phyloP scores from a whole-genome alignment of 345 rosid genomes.

The Eutrema yunnanense region DNA sequence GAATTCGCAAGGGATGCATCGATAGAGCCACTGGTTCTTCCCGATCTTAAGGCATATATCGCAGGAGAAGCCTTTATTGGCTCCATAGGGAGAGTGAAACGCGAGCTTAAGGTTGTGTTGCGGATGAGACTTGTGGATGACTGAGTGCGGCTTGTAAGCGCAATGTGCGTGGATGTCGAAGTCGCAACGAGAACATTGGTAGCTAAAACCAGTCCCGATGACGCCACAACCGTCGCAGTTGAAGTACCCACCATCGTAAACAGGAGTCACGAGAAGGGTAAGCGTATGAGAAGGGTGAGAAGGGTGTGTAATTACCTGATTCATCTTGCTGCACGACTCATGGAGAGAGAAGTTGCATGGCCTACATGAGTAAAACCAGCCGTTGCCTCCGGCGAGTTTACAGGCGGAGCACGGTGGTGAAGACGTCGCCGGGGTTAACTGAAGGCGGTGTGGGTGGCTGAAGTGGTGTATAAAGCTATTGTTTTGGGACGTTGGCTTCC shows the following conservation, averaged over 20 bases:
- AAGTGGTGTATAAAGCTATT: conserved; percentile 33
- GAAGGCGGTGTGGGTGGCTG: conserved; percentile 54
- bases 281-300: conserved; percentile 47
- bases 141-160: conserved; percentile 42
- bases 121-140: conserved; percentile 35
- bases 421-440: conserved; percentile 28
- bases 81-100: conserved; percentile 46
- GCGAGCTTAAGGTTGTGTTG: conserved; percentile 39
- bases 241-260: conserved; percentile 42
- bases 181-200: conserved; percentile 47
- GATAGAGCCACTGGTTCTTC: conserved; percentile 54
- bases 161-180: conserved; percentile 47
- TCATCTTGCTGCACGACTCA: conserved; percentile 47
- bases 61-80: conserved; percentile 45
- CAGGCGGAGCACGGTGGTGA: conserved; percentile 41
- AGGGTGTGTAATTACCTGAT: conserved; percentile 47
- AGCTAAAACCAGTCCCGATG: conserved; percentile 46
- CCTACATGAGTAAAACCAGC: conserved; percentile 44
- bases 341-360: conserved; percentile 58
- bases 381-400: conserved; percentile 22
- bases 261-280: conserved; percentile 39
- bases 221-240: conserved; percentile 51
- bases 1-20: conserved; percentile 45
- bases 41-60: conserved; percentile 45
- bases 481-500: conserved; percentile 34